phyloP scores from a whole-genome alignment of 495 filamentous ascomycete genomes.

The Apiosordaria backusii region DNA sequence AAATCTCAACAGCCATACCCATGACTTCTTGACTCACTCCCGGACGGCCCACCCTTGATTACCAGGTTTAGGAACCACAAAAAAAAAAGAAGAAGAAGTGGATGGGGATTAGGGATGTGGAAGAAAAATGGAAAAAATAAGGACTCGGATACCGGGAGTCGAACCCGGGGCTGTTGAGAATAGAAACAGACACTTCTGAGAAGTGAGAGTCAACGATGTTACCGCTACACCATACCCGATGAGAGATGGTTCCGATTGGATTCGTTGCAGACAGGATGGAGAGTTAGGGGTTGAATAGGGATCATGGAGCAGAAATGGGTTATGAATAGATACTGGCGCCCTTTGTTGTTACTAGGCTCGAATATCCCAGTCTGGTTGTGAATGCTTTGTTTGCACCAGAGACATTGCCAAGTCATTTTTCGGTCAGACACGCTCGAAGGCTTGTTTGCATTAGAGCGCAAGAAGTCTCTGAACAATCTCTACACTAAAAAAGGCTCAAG shows the following conservation, averaged over 20 bases:
- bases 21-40: background rate
- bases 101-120: background rate
- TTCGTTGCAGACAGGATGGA: background rate
- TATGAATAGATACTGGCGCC: background rate
- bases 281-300: background rate
- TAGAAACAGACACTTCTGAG: background rate
- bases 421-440: too few relatives aligned
- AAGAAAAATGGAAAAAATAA: background rate
- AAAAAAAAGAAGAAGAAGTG: background rate
- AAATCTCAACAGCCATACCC: background rate
- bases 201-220: background rate
- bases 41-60: background rate
- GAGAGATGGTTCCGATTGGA: background rate
- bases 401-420: too few relatives aligned
- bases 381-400: too few relatives aligned
- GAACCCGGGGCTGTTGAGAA: background rate
- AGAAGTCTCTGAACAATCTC: too few relatives aligned
- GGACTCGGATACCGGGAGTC: background rate
- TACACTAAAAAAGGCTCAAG: too few relatives aligned
- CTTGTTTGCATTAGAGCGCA: too few relatives aligned
- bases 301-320: background rate
- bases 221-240: background rate
- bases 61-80: background rate
- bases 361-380: too few relatives aligned
- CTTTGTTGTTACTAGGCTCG: background rate